Conservation (phyloP, 176 grass and related monocot genomes). For the Avena insularis region DNA sequence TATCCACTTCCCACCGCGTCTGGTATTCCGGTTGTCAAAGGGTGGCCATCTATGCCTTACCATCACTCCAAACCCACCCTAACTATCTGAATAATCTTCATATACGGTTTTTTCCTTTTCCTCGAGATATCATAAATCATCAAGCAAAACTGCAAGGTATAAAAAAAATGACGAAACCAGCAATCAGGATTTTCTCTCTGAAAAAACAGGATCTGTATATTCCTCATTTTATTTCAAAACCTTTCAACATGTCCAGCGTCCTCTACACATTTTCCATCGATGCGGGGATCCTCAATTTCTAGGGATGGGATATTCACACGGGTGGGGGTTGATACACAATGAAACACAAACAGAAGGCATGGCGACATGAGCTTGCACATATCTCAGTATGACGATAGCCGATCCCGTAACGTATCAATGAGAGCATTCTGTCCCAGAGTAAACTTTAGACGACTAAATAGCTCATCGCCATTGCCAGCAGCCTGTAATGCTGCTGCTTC, state of each 20-base stretch:
- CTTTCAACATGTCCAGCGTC: neutral
- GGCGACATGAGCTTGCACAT: neutral
- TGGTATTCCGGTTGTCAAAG: neutral
- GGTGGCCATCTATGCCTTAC: neutral
- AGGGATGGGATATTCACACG: slow-evolving; percentile 37
- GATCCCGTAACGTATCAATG: slow-evolving; percentile 86
- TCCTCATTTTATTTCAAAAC: slow-evolving; percentile 21
- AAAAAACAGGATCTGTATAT: neutral
- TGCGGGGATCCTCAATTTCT: slow-evolving; percentile 25
- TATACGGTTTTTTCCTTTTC: neutral
- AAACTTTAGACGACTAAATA: slow-evolving; percentile 77
- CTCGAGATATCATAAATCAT: neutral
- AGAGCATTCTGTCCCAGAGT: slow-evolving; percentile 88
- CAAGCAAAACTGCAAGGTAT: neutral
- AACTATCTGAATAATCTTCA: neutral
- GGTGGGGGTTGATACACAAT: neutral
- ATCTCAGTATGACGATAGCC: slow-evolving; percentile 76
- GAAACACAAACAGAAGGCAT: slow-evolving; percentile 23
- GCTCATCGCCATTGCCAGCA: slow-evolving; percentile 79
- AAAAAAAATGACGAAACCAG: neutral
- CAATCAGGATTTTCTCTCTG: neutral
- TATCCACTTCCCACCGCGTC: neutral
- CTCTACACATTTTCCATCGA: slow-evolving; percentile 18
- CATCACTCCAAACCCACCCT: neutral
- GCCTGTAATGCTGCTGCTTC: slow-evolving; percentile 78